These are phyloP conservation scores for Ormosia emarginata DNA, from an alignment of 306 rosid genomes.

Conservation along the genomic window DNA sequence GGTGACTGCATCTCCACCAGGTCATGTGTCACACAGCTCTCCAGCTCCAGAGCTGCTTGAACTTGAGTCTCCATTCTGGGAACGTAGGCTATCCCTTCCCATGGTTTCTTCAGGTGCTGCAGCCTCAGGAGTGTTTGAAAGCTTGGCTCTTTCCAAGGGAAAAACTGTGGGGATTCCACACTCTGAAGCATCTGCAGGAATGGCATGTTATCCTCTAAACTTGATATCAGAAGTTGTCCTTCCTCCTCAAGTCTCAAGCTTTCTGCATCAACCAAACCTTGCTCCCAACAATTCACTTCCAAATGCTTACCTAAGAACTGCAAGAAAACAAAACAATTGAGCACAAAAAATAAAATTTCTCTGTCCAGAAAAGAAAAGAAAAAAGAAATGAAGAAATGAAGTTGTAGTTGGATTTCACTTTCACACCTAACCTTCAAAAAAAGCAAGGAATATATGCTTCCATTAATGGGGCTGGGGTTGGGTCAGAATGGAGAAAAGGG, in stretches of 20 bases:
- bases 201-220: conserved; percentile 66
- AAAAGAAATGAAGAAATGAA: neutral
- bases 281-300: conserved; percentile 50
- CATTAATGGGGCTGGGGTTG: conserved; percentile 24
- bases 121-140: conserved; percentile 71
- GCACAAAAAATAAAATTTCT: neutral
- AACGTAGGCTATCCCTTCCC: conserved; percentile 24
- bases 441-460: conserved; percentile 34
- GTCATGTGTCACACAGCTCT: conserved; percentile 72
- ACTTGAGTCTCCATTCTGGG: conserved; percentile 41
- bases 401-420: conserved; percentile 20
- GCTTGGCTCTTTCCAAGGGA: conserved; percentile 58
- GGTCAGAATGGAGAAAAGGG: conserved; percentile 25
- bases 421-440: conserved; percentile 21
- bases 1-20: conserved; percentile 56
- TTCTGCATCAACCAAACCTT: conserved; percentile 36
- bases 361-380: neutral
- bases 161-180: conserved; percentile 56
- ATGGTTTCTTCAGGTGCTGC: conserved; percentile 60
- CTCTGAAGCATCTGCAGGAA: conserved; percentile 84
- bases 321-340: conserved; percentile 15
- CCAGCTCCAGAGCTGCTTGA: conserved; percentile 47
- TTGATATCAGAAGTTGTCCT: conserved; percentile 28
- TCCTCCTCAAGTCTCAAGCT: conserved; percentile 45
- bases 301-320: conserved; percentile 67